phyloP scores from a whole-genome alignment of 2,329 filamentous ascomycete species.

The Cordyceps cateniannulata region DNA sequence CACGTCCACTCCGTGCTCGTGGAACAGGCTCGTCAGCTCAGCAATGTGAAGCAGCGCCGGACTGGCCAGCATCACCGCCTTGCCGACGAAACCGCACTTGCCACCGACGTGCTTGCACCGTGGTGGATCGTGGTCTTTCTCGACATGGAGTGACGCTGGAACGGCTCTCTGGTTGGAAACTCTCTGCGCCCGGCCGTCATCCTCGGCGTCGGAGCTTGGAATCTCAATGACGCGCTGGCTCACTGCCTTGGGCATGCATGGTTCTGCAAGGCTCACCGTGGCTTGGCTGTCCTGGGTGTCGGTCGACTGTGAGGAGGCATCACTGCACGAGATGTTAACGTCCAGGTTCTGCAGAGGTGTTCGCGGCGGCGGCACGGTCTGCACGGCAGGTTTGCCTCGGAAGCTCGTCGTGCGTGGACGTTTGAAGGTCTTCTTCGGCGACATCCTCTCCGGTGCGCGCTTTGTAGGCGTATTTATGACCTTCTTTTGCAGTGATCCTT shows the following conservation, averaged over 20 bases:
- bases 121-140: neutral
- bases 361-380: neutral
- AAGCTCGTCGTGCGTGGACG: neutral
- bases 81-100: neutral
- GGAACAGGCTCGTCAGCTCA: conserved; percentile 24
- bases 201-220: conserved; percentile 2
- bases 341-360: neutral
- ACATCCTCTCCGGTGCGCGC: neutral
- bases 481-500: neutral
- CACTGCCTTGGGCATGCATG: too few species aligned
- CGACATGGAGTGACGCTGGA: neutral
- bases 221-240: neutral
- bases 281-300: neutral
- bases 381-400: neutral
- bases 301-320: neutral
- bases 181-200: neutral
- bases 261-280: neutral
- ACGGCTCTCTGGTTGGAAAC: neutral
- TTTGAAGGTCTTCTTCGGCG: neutral
- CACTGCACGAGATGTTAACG: neutral
- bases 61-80: neutral
- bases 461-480: neutral
- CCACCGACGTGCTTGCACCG: neutral
- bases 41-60: neutral
- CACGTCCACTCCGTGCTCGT: conserved; percentile 33